Evolutionary conservation across 106 monocot species (phyloP).

Genomic region (Apostasia ramifera): DNA sequence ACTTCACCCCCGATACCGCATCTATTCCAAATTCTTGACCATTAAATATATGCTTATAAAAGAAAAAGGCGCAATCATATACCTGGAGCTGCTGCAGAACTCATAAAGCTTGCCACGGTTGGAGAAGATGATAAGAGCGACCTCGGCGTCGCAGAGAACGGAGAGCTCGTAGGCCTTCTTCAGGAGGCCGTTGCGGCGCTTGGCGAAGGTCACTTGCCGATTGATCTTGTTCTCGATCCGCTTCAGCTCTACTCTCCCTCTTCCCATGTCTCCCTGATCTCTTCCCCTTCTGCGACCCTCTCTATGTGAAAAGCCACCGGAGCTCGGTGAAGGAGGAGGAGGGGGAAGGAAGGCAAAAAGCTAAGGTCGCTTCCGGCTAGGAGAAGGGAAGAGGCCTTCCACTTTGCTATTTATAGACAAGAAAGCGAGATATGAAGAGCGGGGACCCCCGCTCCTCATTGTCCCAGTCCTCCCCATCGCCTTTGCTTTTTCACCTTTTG

Average conservation of each 20-base stretch:
- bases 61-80: conserved; percentile 3
- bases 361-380: not conserved
- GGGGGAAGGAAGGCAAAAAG: not conserved
- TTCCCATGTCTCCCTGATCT: not conserved
- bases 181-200: conserved; percentile 54
- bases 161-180: conserved; percentile 76
- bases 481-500: conserved; percentile 8
- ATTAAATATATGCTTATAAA: not conserved
- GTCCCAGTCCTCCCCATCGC: conserved; percentile 1
- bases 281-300: not conserved
- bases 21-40: not conserved
- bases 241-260: conserved; percentile 7
- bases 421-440: conserved; percentile 9
- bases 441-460: not conserved
- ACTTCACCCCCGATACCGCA: too few relatives aligned
- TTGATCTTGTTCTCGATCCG: conserved; percentile 8
- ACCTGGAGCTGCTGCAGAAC: conserved; percentile 16
- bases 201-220: conserved; percentile 49
- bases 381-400: conserved; percentile 3
- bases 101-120: conserved; percentile 42
- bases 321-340: not conserved
- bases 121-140: conserved; percentile 71
- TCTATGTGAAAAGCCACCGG: not conserved
- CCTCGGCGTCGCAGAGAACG: conserved; percentile 68
- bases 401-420: conserved; percentile 4